Evolutionary conservation across 805 yeast genomes (phyloP).

Genomic region (Candida sakaeoensis): DNA sequence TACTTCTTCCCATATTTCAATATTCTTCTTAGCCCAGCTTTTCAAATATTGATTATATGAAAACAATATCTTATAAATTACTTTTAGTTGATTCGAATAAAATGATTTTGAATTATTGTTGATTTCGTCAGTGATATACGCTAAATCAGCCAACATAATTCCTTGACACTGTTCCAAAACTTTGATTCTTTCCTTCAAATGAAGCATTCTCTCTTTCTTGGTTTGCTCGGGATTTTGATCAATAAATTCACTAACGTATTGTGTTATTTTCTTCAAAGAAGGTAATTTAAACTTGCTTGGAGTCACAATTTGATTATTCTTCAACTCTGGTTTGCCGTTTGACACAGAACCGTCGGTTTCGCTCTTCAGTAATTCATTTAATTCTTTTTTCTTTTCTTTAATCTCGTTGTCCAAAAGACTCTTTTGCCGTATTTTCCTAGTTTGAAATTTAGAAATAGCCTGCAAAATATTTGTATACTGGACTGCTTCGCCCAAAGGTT

Average conservation of each 20-base stretch:
- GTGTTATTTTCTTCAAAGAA: conserved; percentile 47
- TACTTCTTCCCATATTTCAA: conserved; percentile 68
- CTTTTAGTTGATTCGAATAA: conserved; percentile 46
- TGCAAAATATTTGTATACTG: conserved; percentile 58
- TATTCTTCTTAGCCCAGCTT: conserved; percentile 65
- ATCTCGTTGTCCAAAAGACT: conserved; percentile 29
- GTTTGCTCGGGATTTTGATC: conserved; percentile 67
- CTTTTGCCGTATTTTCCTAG: conserved; percentile 31
- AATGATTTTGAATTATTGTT: conserved; percentile 49
- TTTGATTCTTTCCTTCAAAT: conserved; percentile 47
- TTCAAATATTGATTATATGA: conserved; percentile 55
- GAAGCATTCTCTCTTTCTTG: conserved; percentile 49
- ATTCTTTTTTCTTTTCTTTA: conserved; percentile 26
- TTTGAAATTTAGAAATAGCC: conserved; percentile 57
- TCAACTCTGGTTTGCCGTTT: conserved; percentile 11
- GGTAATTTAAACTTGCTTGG: conserved; percentile 48
- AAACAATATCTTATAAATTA: conserved; percentile 47
- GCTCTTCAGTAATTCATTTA: conserved; percentile 24
- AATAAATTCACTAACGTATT: conserved; percentile 52
- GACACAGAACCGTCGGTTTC: conserved; percentile 25
- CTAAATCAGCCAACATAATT: conserved; percentile 38
- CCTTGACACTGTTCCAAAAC: conserved; percentile 50
- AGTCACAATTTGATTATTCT: conserved; percentile 15
- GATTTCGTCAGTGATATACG: conserved; percentile 39
- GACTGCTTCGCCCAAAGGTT: conserved; percentile 69